Evolutionary conservation across 2,329 filamentous ascomycete species (phyloP), one percentile per base, ranked within the genome.

Genomic region (Hypoxylon sp.): DNA sequence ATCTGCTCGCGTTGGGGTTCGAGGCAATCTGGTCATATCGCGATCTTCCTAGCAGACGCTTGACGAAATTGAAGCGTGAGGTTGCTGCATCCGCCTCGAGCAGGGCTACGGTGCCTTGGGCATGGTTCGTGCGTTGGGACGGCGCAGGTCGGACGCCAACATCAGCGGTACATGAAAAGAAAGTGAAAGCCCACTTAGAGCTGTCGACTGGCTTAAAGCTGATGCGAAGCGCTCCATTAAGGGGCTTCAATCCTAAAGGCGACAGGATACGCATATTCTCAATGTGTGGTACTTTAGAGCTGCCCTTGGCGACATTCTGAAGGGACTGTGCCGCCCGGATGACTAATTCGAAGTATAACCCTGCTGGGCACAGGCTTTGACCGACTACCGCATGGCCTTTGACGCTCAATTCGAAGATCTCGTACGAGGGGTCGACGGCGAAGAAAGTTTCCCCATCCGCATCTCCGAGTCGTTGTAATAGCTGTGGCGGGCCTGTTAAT

Each of bases 331-430:
- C 58, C n/a, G 72, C 72, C 48, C 71, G 74, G 10, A 68, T 69
- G 4, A 61, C 73, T n/a, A 65, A 56, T 24, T 76, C 75, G 55
- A 75, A 68, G 62, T 75, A 76, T 56, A 76, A 57, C 13, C 73
- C 70, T 24, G 74, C 72, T 2, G 75, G 75, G 42, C 73, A 75
- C 8, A 75, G 62, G 2, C 70, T 56, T 6, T 66, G 53, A 0
- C 62, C 61, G 10, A 68, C 65, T 0, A 76, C 73, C 2, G 62
- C 67, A 48, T 76, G 74, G 11, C 75, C 75, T 29, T 55, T 31
- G 17, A 69, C 71, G 24, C 60, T 59, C 3, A 63, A 42, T 35
- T 60, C 55, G 15, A 56, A 61, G 1, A 66, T 35, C 10, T 64
- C 61, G 13, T 65, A 50, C 7, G 55, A 53, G 19, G 55, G 61